Percentiles rank a stretch among this genome's conserved stretches.
Evolutionary conservation across 192 early-diverging fungal species (phyloP).

Genomic region (Physocladia obscura): DNA sequence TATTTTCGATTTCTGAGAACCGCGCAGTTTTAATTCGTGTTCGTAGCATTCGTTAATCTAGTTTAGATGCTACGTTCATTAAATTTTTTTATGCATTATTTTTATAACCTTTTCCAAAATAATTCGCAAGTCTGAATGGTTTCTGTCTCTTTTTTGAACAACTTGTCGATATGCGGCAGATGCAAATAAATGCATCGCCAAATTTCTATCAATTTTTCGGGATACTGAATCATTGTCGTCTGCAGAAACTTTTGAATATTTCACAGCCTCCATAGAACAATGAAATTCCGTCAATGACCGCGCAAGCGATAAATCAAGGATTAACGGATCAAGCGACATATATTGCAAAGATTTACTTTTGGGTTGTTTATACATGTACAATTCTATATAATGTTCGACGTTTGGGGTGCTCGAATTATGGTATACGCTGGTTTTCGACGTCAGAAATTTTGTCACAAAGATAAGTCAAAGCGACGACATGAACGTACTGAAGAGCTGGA

Average conservation of each 20-base stretch:
- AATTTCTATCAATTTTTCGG: background rate
- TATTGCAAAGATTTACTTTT: slow-evolving; percentile 54
- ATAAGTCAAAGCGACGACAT: too few relatives aligned
- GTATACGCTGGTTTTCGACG: too few relatives aligned
- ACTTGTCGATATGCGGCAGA: background rate
- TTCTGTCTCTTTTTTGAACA: background rate
- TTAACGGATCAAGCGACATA: slow-evolving; percentile 64
- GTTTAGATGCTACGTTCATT: background rate
- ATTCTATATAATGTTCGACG: too few relatives aligned
- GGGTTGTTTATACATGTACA: slow-evolving; percentile 10
- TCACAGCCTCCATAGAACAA: too few relatives aligned
- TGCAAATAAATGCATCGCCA: slow-evolving; percentile 1
- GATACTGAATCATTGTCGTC: too few relatives aligned
- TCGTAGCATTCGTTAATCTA: slow-evolving; percentile 68
- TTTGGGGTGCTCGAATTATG: too few relatives aligned
- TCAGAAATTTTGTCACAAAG: too few relatives aligned
- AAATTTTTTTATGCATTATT: background rate
- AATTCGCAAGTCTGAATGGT: background rate
- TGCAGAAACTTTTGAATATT: too few relatives aligned
- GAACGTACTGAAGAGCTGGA: too few relatives aligned
- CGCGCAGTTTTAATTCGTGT: slow-evolving; percentile 50
- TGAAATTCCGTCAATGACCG: slow-evolving; percentile 23
- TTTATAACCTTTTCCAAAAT: slow-evolving; percentile 54
- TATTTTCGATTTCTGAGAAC: background rate
- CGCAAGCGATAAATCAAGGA: slow-evolving; percentile 62